A percentile compares a stretch with the other conserved stretches of the same genome.
These are phyloP conservation scores for Tulasnella sp. DNA, from an alignment of 768 basidiomycete species.

Conservation along the genomic window DNA sequence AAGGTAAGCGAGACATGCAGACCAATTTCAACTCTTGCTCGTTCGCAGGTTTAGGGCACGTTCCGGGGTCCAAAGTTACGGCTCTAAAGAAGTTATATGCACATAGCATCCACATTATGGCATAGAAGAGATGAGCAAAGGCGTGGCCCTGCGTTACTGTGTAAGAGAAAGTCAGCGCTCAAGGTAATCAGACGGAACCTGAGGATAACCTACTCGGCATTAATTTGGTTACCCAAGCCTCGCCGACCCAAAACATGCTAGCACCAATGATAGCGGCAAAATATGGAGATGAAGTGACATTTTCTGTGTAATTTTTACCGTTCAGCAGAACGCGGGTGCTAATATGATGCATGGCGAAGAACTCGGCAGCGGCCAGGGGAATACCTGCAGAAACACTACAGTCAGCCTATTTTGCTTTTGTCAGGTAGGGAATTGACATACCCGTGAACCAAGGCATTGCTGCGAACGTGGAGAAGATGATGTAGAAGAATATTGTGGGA, in stretches of 20 bases:
- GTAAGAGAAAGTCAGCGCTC: background rate
- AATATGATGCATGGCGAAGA: conserved; percentile 90
- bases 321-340: conserved; percentile 84
- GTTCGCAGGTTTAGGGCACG: conserved; percentile 71
- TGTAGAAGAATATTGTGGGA: conserved; percentile 72
- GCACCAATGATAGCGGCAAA: conserved; percentile 86
- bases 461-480: conserved; percentile 79
- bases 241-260: conserved; percentile 82
- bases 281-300: conserved; percentile 83
- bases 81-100: conserved; percentile 89
- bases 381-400: conserved; percentile 44
- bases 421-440: background rate
- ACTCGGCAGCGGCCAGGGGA: conserved; percentile 76
- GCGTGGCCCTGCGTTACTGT: conserved; percentile 74
- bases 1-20: conserved; percentile 36
- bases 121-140: conserved; percentile 72
- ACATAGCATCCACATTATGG: conserved; percentile 65
- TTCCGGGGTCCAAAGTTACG: conserved; percentile 84
- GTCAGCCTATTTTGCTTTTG: background rate
- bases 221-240: conserved; percentile 74
- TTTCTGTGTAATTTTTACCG: conserved; percentile 74
- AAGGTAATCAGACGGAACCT: background rate
- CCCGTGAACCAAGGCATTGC: conserved; percentile 82
- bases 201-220: conserved; percentile 54
- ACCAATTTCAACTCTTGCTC: conserved; percentile 88